phyloP scores from a whole-genome alignment of 2,329 filamentous ascomycete genomes.

The Akanthomyces dipterigenus region DNA sequence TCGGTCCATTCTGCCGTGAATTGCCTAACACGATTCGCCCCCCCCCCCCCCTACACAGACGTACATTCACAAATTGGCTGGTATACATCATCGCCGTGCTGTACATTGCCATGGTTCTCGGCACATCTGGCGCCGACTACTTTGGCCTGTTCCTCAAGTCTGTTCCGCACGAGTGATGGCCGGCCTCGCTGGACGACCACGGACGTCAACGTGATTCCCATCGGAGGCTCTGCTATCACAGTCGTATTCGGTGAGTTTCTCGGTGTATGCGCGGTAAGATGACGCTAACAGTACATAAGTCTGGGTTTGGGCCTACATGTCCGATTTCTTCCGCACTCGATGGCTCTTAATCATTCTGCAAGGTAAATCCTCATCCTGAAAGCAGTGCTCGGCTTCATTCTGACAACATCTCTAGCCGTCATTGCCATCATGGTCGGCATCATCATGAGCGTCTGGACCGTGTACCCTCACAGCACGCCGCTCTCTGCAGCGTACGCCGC shows the following conservation, averaged over 20 bases:
- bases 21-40: not conserved
- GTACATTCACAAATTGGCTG: conserved; percentile 23
- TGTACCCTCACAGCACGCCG: conserved; percentile 33
- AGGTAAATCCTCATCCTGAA: conserved; percentile 19
- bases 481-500: conserved; percentile 42
- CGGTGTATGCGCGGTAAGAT: not conserved
- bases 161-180: conserved; percentile 18
- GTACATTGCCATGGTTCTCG: conserved; percentile 25
- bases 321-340: conserved; percentile 40
- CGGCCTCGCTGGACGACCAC: conserved; percentile 23
- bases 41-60: not conserved
- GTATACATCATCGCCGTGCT: conserved; percentile 26
- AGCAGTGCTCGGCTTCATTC: not conserved
- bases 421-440: conserved; percentile 42
- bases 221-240: conserved; percentile 30
- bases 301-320: conserved; percentile 48
- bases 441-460: conserved; percentile 48
- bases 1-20: not conserved
- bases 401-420: conserved; percentile 19
- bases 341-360: conserved; percentile 45
- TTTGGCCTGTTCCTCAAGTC: conserved; percentile 28
- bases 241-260: conserved; percentile 31
- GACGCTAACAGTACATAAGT: conserved; percentile 23
- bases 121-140: conserved; percentile 28
- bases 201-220: conserved; percentile 47